Percentiles rank a stretch among this genome's conserved stretches.
phyloP scores from a whole-genome alignment of 371 early-diverging fungal species.

The Apophysomyces variabilis region DNA sequence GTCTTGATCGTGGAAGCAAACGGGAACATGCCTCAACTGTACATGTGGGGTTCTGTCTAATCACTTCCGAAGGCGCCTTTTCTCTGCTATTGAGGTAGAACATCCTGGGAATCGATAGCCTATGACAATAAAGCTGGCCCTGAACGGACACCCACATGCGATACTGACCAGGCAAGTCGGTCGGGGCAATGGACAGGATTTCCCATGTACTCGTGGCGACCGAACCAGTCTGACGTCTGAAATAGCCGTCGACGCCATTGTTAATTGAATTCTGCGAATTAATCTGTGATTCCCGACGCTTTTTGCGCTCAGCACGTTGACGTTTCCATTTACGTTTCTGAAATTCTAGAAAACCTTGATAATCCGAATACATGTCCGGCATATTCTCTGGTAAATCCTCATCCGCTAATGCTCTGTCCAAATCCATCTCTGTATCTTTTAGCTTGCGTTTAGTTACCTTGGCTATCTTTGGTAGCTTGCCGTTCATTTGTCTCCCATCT shows the following conservation, averaged over 20 bases:
- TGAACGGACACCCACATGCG: constrained; percentile 83
- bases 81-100: constrained; percentile 86
- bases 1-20: constrained; percentile 73
- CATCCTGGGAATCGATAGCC: constrained; percentile 79
- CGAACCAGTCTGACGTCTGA: constrained; percentile 63
- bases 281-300: constrained; percentile 36
- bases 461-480: constrained; percentile 31
- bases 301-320: constrained; percentile 54
- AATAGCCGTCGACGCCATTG: constrained; percentile 42
- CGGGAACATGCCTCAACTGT: constrained; percentile 40
- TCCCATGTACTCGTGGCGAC: constrained; percentile 74
- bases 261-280: constrained; percentile 8
- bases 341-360: constrained; percentile 66
- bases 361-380: constrained; percentile 64
- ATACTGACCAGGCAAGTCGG: constrained; percentile 85
- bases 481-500: constrained; percentile 25
- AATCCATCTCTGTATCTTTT: constrained; percentile 12
- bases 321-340: constrained; percentile 78
- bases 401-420: constrained; percentile 32
- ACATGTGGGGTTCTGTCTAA: constrained; percentile 28
- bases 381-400: constrained; percentile 48
- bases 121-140: constrained; percentile 69
- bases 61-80: constrained; percentile 44
- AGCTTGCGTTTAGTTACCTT: constrained; percentile 39
- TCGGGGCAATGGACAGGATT: constrained; percentile 83